Evolutionary conservation across 2,329 filamentous ascomycete species (phyloP).

Genomic region (Balansia obtecta): DNA sequence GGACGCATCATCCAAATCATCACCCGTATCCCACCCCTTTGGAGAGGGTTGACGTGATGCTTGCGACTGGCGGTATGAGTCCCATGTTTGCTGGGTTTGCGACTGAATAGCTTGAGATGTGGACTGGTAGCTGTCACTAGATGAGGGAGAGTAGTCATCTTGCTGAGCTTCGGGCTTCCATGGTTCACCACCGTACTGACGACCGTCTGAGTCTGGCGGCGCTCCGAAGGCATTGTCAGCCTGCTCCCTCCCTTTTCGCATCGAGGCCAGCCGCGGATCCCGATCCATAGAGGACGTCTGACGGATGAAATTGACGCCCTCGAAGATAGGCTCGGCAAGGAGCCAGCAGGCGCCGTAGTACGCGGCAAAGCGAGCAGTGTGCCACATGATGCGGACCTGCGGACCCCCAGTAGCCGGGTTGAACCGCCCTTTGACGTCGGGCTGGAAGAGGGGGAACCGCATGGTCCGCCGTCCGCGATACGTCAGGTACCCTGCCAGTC

Average conservation of each 20-base stretch:
- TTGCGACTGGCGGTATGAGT: constrained; percentile 5
- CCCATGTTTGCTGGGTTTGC: constrained; percentile 9
- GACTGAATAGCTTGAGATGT: constrained; percentile 1
- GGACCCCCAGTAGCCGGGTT: constrained; percentile 19
- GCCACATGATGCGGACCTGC: constrained; percentile 21
- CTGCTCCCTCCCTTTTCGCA: constrained; percentile 11
- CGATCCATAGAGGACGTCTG: constrained; percentile 12
- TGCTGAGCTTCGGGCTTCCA: constrained; percentile 10
- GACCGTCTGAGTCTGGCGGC: constrained; percentile 8
- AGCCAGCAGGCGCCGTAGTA: constrained; percentile 19
- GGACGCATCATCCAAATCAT: constrained; percentile 29
- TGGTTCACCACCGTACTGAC: constrained; percentile 8
- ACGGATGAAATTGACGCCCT: constrained; percentile 16
- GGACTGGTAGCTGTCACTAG: constrained; percentile 3
- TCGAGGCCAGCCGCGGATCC: constrained; percentile 19
- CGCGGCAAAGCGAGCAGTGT: constrained; percentile 19
- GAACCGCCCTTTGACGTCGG: constrained; percentile 17
- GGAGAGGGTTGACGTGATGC: constrained; percentile 6
- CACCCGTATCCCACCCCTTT: constrained; percentile 14
- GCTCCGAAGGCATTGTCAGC: constrained; percentile 7
- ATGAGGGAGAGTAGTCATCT: constrained; percentile 6
- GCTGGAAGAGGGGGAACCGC: constrained; percentile 28
- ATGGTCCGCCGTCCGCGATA: constrained; percentile 20
- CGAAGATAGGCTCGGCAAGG: constrained; percentile 16
- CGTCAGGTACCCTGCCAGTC: constrained; percentile 14